Conservation (phyloP, 768 basidiomycete species). For the Ephemerocybe angulata region DNA sequence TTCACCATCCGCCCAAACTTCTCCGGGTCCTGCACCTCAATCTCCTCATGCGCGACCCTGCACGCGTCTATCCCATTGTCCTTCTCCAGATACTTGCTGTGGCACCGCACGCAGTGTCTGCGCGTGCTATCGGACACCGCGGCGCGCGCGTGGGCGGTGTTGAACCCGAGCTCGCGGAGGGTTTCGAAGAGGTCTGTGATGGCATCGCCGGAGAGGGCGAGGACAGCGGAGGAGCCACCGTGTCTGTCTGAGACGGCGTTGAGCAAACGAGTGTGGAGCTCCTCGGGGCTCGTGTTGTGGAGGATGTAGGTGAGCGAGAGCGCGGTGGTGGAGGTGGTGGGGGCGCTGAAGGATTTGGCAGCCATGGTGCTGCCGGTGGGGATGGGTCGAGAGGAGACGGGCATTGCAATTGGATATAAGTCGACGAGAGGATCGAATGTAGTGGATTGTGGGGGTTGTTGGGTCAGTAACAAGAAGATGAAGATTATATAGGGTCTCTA, state of each 20-base stretch:
- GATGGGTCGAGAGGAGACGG: too few species aligned
- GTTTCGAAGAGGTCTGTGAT: not conserved
- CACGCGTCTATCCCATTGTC: slow-evolving; percentile 14
- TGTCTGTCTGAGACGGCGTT: not conserved
- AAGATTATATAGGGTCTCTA: too few species aligned
- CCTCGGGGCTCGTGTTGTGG: slow-evolving; percentile 14
- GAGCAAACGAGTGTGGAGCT: slow-evolving; percentile 12
- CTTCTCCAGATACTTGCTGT: slow-evolving; percentile 18
- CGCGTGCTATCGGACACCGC: slow-evolving; percentile 8
- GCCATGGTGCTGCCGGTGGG: too few species aligned
- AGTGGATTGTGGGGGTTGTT: too few species aligned
- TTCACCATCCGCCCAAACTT: not conserved
- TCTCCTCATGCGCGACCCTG: not conserved
- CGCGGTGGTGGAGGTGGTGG: slow-evolving; percentile 12
- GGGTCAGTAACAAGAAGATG: too few species aligned
- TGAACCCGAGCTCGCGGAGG: not conserved
- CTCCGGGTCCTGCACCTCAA: not conserved
- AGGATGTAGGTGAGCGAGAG: slow-evolving; percentile 14
- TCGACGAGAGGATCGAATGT: too few species aligned
- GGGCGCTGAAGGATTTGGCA: slow-evolving; percentile 8
- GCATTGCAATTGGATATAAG: too few species aligned
- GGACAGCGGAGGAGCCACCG: not conserved
- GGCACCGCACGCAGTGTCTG: slow-evolving; percentile 23
- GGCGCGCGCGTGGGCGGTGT: not conserved
- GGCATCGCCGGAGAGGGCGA: not conserved